Conservation (phyloP, 371 early-diverging fungal genomes). For the Circinella umbellata region DNA sequence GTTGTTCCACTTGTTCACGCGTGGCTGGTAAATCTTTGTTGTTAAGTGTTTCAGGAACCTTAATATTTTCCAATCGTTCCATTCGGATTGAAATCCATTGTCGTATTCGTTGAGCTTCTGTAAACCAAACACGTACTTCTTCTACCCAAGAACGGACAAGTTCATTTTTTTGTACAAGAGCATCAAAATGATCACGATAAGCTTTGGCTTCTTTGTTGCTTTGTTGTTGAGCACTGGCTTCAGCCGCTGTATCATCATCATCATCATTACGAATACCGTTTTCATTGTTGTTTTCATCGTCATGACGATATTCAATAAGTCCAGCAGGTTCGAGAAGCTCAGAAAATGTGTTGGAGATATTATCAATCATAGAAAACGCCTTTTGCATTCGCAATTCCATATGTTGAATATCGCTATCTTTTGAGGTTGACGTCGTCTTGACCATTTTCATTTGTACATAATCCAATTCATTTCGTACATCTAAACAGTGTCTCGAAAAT, state of each 20-base stretch:
- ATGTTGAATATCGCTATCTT: constrained; percentile 43
- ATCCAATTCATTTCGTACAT: constrained; percentile 51
- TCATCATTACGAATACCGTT: background rate
- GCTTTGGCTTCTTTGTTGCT: constrained; percentile 3
- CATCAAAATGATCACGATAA: constrained; percentile 35
- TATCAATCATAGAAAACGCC: constrained; percentile 29
- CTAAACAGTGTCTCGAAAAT: constrained; percentile 34
- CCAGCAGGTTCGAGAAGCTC: constrained; percentile 27
- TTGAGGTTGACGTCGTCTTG: constrained; percentile 35
- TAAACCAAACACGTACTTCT: constrained; percentile 54
- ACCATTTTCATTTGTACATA: constrained; percentile 49
- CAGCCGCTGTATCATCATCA: background rate
- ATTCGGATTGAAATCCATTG: constrained; percentile 53
- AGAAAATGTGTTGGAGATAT: constrained; percentile 25
- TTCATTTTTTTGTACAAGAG: constrained; percentile 33
- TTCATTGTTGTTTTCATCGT: background rate
- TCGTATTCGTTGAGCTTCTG: constrained; percentile 52
- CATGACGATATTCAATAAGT: background rate
- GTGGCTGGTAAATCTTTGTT: constrained; percentile 23
- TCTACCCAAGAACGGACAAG: constrained; percentile 54
- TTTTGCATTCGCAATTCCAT: constrained; percentile 39
- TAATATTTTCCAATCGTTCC: constrained; percentile 35
- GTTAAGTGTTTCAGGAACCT: constrained; percentile 31
- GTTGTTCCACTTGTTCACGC: constrained; percentile 32
- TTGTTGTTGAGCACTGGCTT: background rate